These are phyloP conservation scores for Francoa sonchifolia DNA, from an alignment of 441 rosid species.

Conservation along the genomic window DNA sequence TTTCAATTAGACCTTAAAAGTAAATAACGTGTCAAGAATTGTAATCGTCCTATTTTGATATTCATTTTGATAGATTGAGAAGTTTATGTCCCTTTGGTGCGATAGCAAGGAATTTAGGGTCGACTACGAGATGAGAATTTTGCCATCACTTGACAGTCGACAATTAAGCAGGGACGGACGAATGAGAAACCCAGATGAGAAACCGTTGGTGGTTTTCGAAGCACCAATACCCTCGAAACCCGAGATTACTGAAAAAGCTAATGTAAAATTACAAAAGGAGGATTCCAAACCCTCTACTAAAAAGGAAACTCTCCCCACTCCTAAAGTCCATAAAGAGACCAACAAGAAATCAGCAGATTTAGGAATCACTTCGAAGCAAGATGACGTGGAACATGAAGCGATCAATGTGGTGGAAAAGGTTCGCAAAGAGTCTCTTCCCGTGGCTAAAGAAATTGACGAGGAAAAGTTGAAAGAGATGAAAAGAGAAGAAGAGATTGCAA, in stretches of 20 bases:
- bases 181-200: conserved; percentile 73
- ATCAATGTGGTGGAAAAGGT: conserved; percentile 24
- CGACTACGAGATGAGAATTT: conserved; percentile 60
- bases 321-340: conserved; percentile 32
- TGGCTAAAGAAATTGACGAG: conserved; percentile 32
- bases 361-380: conserved; percentile 22
- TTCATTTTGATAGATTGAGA: conserved; percentile 41
- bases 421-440: conserved; percentile 21
- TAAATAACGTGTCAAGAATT: no score
- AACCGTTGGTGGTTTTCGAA: conserved; percentile 40
- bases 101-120: conserved; percentile 42
- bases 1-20: no score
- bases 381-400: conserved; percentile 26
- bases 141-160: conserved; percentile 45
- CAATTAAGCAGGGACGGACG: conserved; percentile 64
- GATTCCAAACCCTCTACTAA: conserved; percentile 29
- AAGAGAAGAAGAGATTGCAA: conserved; percentile 72
- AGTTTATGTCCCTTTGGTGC: conserved; percentile 64
- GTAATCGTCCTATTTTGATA: conserved; percentile 12
- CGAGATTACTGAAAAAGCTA: conserved; percentile 30
- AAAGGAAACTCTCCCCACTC: conserved; percentile 22
- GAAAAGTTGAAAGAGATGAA: conserved; percentile 65
- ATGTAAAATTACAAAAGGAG: conserved; percentile 32
- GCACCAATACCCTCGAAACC: conserved; percentile 22
- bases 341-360: conserved; percentile 20